These are phyloP conservation scores for Sporothrix curviconia DNA, from an alignment of 2,329 filamentous ascomycete genomes.

Conservation along the genomic window DNA sequence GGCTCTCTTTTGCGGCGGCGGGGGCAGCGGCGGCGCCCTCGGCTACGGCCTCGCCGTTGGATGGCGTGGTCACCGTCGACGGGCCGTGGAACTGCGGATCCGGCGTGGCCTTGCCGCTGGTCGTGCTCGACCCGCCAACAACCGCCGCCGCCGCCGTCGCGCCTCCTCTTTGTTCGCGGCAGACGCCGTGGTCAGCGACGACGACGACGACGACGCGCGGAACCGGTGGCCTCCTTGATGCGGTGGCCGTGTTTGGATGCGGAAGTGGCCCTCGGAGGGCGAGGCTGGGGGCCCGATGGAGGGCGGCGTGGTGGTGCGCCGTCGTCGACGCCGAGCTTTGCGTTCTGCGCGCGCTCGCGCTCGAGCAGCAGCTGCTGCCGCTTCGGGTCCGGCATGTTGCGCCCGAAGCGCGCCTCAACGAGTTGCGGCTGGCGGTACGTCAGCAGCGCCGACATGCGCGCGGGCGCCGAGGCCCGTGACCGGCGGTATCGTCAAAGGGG, in stretches of 20 bases:
- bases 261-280: conserved; percentile 66
- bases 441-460: conserved; percentile 91
- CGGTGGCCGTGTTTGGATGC: conserved; percentile 77
- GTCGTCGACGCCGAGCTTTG: not conserved
- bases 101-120: conserved; percentile 15
- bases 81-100: conserved; percentile 23
- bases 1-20: conserved; percentile 43
- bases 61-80: not conserved
- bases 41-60: not conserved
- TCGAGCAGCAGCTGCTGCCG: conserved; percentile 78
- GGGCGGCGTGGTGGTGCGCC: not conserved
- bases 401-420: conserved; percentile 93
- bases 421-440: conserved; percentile 96
- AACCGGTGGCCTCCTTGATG: conserved; percentile 49
- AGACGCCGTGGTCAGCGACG: not conserved
- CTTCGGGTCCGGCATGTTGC: conserved; percentile 82
- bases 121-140: not conserved
- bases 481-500: conserved; percentile 75
- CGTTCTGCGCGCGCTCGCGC: conserved; percentile 46
- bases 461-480: conserved; percentile 80
- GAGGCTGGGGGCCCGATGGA: conserved; percentile 8
- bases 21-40: not conserved
- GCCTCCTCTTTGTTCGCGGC: too few species aligned
- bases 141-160: too few species aligned
- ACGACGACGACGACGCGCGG: conserved; percentile 21